These are phyloP conservation scores for Pseudonitzschia pungens DNA, from an alignment of 108 stramenopile species.

Conservation along the genomic window DNA sequence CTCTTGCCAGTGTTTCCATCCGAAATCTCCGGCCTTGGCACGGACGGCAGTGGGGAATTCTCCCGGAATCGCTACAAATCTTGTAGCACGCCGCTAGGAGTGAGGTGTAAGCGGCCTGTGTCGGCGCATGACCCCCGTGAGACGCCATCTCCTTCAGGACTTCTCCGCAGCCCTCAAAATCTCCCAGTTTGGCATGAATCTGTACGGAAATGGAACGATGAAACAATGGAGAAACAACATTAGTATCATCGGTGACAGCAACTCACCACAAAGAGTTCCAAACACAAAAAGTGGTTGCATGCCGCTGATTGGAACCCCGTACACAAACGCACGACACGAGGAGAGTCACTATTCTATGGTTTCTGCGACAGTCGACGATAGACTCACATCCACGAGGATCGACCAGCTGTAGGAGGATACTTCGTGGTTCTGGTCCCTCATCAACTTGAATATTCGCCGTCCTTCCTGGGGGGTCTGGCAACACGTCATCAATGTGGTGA, in stretches of 20 bases:
- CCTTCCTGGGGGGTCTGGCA: constrained; percentile 74
- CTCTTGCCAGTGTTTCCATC: constrained; percentile 83
- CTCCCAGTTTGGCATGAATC: constrained; percentile 73
- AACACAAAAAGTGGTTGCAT: no score
- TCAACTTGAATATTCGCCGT: constrained; percentile 69
- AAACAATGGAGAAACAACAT: no score
- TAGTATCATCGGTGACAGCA: no score
- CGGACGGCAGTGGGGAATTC: constrained; percentile 68
- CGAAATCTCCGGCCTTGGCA: constrained; percentile 67
- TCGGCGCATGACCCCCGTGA: constrained; percentile 43
- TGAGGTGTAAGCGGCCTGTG: constrained; percentile 81
- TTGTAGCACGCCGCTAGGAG: constrained; percentile 82
- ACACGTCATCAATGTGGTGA: constrained; percentile 65
- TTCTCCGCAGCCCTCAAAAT: constrained; percentile 69
- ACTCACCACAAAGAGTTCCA: no score
- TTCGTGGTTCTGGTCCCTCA: constrained; percentile 54
- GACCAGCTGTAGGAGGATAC: constrained; percentile 73
- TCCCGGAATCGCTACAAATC: constrained; percentile 55
- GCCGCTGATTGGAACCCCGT: no score
- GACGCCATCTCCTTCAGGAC: constrained; percentile 74
- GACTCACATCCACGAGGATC: constrained; percentile 64
- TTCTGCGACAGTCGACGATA: no score
- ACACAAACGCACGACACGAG: no score
- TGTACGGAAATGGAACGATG: neutral
- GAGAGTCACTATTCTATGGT: no score